Evolutionary conservation across 805 yeast species (phyloP).

Genomic region (Wickerhamomyces mucosus): DNA sequence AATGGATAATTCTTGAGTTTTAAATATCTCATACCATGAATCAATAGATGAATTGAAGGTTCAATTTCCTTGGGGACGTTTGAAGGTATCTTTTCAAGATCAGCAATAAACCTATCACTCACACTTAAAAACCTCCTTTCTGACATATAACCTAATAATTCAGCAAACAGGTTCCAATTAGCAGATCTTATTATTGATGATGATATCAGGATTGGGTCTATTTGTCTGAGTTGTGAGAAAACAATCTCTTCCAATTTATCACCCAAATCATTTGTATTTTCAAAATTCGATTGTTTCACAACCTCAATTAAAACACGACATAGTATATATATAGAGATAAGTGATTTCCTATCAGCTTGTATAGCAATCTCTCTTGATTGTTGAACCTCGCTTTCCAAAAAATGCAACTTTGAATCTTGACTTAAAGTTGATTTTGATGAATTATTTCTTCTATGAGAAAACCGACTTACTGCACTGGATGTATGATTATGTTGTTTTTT

Average conservation of each 20-base stretch:
- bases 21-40: constrained; percentile 87
- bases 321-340: constrained; percentile 78
- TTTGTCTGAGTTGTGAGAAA: constrained; percentile 77
- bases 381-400: constrained; percentile 28
- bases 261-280: constrained; percentile 68
- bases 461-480: constrained; percentile 23
- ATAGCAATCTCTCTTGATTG: constrained; percentile 56
- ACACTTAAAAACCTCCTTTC: constrained; percentile 75
- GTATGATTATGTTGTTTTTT: constrained; percentile 22
- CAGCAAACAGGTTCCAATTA: constrained; percentile 90
- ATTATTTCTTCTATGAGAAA: constrained; percentile 38
- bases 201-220: constrained; percentile 67
- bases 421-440: constrained; percentile 33
- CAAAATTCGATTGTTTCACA: constrained; percentile 77
- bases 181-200: constrained; percentile 73
- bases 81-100: constrained; percentile 72
- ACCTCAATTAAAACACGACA: constrained; percentile 91
- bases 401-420: constrained; percentile 53
- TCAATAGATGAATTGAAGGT: constrained; percentile 59
- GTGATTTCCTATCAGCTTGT: constrained; percentile 77
- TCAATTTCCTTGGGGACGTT: constrained; percentile 39
- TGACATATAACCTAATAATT: constrained; percentile 84
- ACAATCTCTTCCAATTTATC: constrained; percentile 88
- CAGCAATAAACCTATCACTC: constrained; percentile 89
- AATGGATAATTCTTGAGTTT: constrained; percentile 75